Base-by-base conservation (phyloP, 805 yeast species). In the Hanseniaspora lachancei region DNA sequence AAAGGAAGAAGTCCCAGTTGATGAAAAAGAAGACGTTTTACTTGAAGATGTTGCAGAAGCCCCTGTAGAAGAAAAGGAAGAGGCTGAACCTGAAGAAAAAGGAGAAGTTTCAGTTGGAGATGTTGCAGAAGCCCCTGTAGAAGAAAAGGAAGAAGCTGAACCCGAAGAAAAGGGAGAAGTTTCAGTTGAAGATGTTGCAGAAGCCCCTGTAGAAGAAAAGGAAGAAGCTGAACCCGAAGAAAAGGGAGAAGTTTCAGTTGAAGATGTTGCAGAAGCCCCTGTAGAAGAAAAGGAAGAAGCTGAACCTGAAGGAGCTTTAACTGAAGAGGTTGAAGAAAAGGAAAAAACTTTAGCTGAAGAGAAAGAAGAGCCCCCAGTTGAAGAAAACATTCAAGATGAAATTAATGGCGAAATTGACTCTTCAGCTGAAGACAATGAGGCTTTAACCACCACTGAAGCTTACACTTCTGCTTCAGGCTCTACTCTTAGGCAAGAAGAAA, bases 221-320 rank as follows among this genome's bases (percentile, higher is more conserved):
- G 16, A 57, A 58, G 58, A 51, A 55, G 51, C 6, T 24, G 27
- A 24, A 24, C 48, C 55, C 13, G 51, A 53, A 27, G 53, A 48
- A 16, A 44, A 48, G 18, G 41, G 49, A 16, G 44, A 55, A 4
- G 54, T n/a, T 23, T 21, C 39, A 15, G 58, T 53, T 34, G 58
- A 60, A 49, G 46, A 54, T 35, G 41, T 49, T 53, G 57, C 15
- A 32, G 47, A 41, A 38, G 48, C 27, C 27, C 3, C 3, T 6
- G 3, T 3, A 24, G 27, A 32, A 57, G 38, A 80, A 64, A 69
- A 78, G 57, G 84, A 75, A 54, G 84, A 43, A 53, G 3, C 16
- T 9, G 34, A 44, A 32, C 16, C 13, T 12, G 51, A 23, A 7
- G 42, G 18, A 36, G 38, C 27, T 16, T 9, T 20, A 18, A 32